Conservation (phyloP, 257 asterid genomes). For the Ajuga chamaepitys region DNA sequence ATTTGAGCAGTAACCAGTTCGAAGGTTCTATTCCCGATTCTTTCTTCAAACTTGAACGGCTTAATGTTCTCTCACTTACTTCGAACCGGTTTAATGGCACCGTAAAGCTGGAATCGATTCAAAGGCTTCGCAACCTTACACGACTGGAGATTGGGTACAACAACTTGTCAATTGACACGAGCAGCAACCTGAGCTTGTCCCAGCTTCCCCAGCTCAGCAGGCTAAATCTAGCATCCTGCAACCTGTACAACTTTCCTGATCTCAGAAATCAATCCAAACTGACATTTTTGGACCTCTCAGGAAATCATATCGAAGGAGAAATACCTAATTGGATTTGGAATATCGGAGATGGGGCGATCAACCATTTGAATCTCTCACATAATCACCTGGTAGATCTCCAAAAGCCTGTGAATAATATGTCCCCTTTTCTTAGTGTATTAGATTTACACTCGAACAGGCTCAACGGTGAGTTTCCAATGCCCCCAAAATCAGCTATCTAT, state of each 20-base stretch:
- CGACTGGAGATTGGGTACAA: conserved; percentile 51
- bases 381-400: conserved; percentile 30
- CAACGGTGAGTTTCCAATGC: conserved; percentile 30
- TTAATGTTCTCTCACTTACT: conserved; percentile 29
- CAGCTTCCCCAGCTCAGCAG: conserved; percentile 15
- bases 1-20: conserved; percentile 34
- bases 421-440: conserved; percentile 6
- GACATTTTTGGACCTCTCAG: conserved; percentile 39
- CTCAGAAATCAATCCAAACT: conserved; percentile 16
- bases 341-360: too few relatives aligned
- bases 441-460: conserved; percentile 35
- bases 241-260: conserved; percentile 30
- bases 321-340: conserved; percentile 60
- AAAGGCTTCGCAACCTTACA: conserved; percentile 26
- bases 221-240: conserved; percentile 48
- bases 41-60: conserved; percentile 19
- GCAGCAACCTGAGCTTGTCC: conserved; percentile 7
- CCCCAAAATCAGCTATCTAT: conserved; percentile 20
- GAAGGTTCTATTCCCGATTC: conserved; percentile 31
- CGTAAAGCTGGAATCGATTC: conserved; percentile 14
- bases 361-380: conserved; percentile 37
- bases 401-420: conserved; percentile 16
- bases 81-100: conserved; percentile 33
- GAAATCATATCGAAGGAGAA: conserved; percentile 32
- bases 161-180: conserved; percentile 26